Percentiles rank a stretch among this genome's conserved stretches.
Conservation (phyloP, 140 eudicot species). For the Flaveria floridana region DNA sequence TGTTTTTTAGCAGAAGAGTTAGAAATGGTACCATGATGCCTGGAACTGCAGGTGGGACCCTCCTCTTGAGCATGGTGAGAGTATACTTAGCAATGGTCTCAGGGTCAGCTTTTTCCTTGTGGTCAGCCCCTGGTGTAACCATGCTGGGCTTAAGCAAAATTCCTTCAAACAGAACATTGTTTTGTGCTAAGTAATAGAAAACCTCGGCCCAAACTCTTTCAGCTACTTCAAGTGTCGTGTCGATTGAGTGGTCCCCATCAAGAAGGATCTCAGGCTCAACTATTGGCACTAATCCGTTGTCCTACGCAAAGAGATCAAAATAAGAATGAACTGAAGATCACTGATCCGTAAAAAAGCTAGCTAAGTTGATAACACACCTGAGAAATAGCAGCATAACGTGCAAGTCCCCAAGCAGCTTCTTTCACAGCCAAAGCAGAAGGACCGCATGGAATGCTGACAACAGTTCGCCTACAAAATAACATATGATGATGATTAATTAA, state of each 20-base stretch:
- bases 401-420: constrained; percentile 99
- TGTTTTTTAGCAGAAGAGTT: constrained; percentile 3
- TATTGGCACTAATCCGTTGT: constrained; percentile 87
- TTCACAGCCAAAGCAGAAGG: constrained; percentile 97
- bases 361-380: constrained; percentile 47
- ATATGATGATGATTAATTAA: neutral
- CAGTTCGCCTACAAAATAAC: constrained; percentile 70
- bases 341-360: neutral
- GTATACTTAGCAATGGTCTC: constrained; percentile 85
- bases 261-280: constrained; percentile 99
- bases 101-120: constrained; percentile 91
- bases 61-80: constrained; percentile 87
- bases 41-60: constrained; percentile 98
- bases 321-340: neutral
- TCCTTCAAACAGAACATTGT: constrained; percentile 84
- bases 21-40: constrained; percentile 74
- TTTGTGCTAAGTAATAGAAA: constrained; percentile 82
- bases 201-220: constrained; percentile 91
- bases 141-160: constrained; percentile 92
- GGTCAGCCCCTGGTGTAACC: constrained; percentile 98
- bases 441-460: constrained; percentile 91
- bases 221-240: constrained; percentile 84
- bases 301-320: constrained; percentile 42
- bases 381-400: constrained; percentile 95
- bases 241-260: constrained; percentile 93